Conservation (phyloP, 106 monocot genomes). For the Posidonia australis region DNA sequence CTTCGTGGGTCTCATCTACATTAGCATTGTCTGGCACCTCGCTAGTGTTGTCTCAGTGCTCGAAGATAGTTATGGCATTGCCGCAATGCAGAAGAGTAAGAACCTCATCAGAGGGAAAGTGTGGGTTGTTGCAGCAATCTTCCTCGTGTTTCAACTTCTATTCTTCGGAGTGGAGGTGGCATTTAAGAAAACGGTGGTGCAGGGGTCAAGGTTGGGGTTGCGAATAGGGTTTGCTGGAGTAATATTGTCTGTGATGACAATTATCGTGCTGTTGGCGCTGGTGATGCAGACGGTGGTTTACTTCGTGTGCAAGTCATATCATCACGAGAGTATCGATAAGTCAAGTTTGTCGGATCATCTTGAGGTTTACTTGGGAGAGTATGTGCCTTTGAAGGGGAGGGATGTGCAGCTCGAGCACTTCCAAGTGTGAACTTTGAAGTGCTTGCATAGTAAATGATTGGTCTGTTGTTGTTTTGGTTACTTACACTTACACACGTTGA, state of each 20-base stretch:
- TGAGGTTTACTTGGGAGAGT: constrained; percentile 83
- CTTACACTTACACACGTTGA: no score
- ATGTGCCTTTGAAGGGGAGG: constrained; percentile 51
- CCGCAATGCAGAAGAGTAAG: constrained; percentile 23
- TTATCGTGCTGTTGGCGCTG: constrained; percentile 42
- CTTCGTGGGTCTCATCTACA: constrained; percentile 21
- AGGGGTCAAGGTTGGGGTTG: constrained; percentile 2
- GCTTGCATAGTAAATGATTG: no score
- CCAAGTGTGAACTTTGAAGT: constrained; percentile 17
- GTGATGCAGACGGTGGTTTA: constrained; percentile 76
- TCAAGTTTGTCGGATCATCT: constrained; percentile 65
- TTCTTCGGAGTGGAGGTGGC: constrained; percentile 42
- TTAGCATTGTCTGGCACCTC: constrained; percentile 27
- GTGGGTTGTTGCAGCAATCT: constrained; percentile 32
- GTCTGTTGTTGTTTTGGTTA: no score
- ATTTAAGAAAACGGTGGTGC: constrained; percentile 38
- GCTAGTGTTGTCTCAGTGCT: constrained; percentile 29
- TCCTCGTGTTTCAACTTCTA: constrained; percentile 32
- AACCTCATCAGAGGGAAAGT: constrained; percentile 44
- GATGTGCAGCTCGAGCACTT: constrained; percentile 78
- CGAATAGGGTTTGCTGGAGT: constrained; percentile 20
- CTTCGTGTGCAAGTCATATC: constrained; percentile 86
- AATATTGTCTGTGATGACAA: constrained; percentile 26
- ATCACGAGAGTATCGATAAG: constrained; percentile 93
- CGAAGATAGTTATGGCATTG: constrained; percentile 15